Evolutionary conservation across 2,329 filamentous ascomycete species (phyloP).

Genomic region (Fusarium palustre): DNA sequence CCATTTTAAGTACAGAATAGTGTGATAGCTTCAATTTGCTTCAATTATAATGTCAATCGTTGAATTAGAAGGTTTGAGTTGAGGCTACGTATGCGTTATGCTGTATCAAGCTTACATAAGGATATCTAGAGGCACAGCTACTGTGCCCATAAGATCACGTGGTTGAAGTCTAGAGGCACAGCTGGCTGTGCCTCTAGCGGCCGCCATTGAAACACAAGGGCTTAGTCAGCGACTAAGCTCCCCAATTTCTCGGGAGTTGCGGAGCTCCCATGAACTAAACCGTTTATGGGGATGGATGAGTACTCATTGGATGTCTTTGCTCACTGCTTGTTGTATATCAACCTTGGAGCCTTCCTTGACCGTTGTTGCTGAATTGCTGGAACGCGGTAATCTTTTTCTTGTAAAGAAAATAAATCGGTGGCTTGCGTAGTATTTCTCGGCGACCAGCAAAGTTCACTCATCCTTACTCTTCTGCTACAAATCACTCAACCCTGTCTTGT

Average conservation of each 20-base stretch:
- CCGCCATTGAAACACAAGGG: conserved; percentile 4
- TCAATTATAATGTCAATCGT: too few relatives aligned
- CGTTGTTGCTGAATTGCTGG: not conserved
- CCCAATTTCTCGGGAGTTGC: conserved; percentile 19
- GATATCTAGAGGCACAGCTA: too few relatives aligned
- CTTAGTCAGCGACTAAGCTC: conserved; percentile 37
- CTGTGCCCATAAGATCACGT: too few relatives aligned
- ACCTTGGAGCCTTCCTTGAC: not conserved
- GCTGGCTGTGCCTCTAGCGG: too few relatives aligned
- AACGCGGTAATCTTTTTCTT: not conserved
- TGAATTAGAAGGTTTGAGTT: too few relatives aligned
- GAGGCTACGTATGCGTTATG: too few relatives aligned
- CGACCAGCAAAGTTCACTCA: not conserved
- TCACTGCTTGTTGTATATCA: conserved; percentile 20
- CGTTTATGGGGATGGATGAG: conserved; percentile 30
- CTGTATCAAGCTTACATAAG: too few relatives aligned
- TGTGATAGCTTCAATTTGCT: too few relatives aligned
- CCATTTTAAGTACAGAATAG: too few relatives aligned
- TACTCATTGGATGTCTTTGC: conserved; percentile 16
- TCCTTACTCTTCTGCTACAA: conserved; percentile 20
- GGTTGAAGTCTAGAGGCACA: too few relatives aligned
- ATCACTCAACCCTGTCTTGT: conserved; percentile 39
- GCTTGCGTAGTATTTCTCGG: not conserved
- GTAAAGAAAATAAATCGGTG: not conserved
- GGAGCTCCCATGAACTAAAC: conserved; percentile 35